Evolutionary conservation across 257 asterid genomes (phyloP).

Genomic region (Solanum sejunctum): DNA sequence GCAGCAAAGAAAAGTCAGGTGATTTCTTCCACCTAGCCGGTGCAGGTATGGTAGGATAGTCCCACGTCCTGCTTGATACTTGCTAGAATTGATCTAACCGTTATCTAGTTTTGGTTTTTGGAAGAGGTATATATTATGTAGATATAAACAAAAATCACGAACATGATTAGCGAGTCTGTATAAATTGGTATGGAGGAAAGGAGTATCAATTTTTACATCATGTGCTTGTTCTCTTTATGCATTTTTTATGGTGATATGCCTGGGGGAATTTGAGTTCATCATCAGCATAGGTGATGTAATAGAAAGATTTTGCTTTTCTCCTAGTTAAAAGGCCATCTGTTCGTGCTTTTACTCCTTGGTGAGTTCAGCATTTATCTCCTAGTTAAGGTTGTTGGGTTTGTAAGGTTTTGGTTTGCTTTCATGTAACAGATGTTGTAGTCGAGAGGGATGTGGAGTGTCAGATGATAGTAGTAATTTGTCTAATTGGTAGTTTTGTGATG

Average conservation of each 20-base stretch:
- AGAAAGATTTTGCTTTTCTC: background rate
- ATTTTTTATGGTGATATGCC: background rate
- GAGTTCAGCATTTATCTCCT: background rate
- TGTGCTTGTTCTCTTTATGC: background rate
- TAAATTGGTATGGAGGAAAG: background rate
- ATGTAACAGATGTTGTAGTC: background rate
- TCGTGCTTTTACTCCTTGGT: background rate
- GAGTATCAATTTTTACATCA: background rate
- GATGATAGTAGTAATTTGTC: background rate
- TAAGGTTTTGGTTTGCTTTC: background rate
- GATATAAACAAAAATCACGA: background rate
- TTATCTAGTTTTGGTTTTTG: background rate
- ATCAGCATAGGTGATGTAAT: background rate
- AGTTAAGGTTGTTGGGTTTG: background rate
- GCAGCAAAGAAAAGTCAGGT: background rate
- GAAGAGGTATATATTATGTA: background rate
- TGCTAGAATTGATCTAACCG: too few species aligned
- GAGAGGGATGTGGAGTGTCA: background rate
- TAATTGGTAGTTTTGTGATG: background rate
- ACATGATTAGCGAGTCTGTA: background rate
- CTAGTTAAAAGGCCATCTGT: background rate
- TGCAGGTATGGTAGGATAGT: background rate
- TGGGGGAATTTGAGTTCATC: background rate
- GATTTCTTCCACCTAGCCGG: background rate
- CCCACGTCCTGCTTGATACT: too few species aligned